Conservation (phyloP, 805 yeast species). For the Saccharomycopsis fodiens region DNA sequence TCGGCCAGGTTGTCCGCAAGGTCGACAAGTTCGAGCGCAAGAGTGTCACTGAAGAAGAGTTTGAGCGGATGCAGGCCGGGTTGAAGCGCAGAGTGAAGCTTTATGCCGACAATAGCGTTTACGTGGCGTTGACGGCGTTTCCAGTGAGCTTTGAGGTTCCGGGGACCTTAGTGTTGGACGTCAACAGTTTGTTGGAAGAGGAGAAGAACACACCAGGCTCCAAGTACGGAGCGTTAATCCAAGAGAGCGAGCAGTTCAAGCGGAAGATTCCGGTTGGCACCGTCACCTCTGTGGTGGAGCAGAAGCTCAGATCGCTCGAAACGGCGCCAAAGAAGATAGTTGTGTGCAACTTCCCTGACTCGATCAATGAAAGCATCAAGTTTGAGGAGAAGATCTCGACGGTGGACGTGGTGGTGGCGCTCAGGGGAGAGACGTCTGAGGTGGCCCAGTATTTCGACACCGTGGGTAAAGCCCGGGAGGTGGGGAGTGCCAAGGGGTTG, state of each 20-base stretch:
- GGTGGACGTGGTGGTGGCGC: constrained; percentile 8
- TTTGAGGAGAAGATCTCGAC: constrained; percentile 19
- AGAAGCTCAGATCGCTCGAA: not conserved
- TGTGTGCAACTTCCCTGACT: constrained; percentile 13
- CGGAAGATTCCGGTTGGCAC: constrained; percentile 13
- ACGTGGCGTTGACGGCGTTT: not conserved
- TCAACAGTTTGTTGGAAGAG: not conserved
- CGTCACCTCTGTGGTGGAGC: constrained; percentile 4
- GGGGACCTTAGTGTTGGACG: not conserved
- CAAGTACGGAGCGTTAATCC: constrained; percentile 14
- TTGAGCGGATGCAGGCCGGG: constrained; percentile 11
- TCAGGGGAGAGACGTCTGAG: constrained; percentile 1
- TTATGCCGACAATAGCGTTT: constrained; percentile 4
- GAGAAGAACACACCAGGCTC: constrained; percentile 9
- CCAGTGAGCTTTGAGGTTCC: not conserved
- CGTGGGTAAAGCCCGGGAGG: constrained; percentile 13
- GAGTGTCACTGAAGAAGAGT: constrained; percentile 25
- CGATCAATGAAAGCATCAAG: constrained; percentile 18
- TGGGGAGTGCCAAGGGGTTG: too few relatives aligned
- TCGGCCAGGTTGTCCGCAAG: constrained; percentile 25
- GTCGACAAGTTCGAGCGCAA: constrained; percentile 25
- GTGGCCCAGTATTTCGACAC: constrained; percentile 16
- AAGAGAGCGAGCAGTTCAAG: constrained; percentile 7
- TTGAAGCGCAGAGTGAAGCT: constrained; percentile 14
- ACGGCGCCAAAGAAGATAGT: not conserved